Evolutionary conservation across 352 stramenopile genomes (phyloP), one percentile per base, ranked within the genome.

Genomic region (Phytophthora europaea): DNA sequence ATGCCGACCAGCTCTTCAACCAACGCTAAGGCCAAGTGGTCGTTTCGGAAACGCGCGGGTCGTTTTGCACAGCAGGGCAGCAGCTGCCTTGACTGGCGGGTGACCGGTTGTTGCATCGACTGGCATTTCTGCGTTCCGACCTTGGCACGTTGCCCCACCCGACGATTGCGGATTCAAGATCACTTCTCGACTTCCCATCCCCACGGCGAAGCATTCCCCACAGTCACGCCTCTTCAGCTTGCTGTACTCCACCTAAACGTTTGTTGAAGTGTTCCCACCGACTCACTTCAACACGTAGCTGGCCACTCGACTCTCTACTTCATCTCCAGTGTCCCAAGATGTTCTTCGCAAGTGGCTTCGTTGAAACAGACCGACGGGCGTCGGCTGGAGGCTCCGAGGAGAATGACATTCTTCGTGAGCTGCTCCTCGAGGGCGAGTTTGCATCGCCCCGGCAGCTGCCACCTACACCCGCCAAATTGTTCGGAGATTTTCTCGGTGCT

Each of bases 261-360:
- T 73, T 51, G 68, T 78, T 79, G 68, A 65, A 76, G 61, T 70
- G 58, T 52, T 65, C 45, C 64, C 31, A 63, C 67, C 38, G 75
- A 65, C 65, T 72, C 52, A 70, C 70, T 70, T 78, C 51, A 73
- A 70, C 61, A 67, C 70, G 61, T 73, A 78, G 55, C 80, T 67
- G 67, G 59, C 65, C 45, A 59, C 45, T 63, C 58, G 31, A 68
- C 72, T 61, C 47, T 33, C 56, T 54, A n/a, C 48, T 43, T 59
- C 53, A 65, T 56, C 20, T 52, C 20, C 47, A 65, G 31, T 40
- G 55, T 33, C n/a, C 28, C 55, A 81, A 63, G 13, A 92, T 94
- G 84, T 94, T 94, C 64, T 94, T 92, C 63, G 81, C 85, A 22
- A 90, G 81, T 65, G 81, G 82, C 48, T 94, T 84, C 71, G 72